These are phyloP conservation scores for Ramularia collo-cygni DNA, from an alignment of 2,329 filamentous ascomycete species.

Conservation along the genomic window DNA sequence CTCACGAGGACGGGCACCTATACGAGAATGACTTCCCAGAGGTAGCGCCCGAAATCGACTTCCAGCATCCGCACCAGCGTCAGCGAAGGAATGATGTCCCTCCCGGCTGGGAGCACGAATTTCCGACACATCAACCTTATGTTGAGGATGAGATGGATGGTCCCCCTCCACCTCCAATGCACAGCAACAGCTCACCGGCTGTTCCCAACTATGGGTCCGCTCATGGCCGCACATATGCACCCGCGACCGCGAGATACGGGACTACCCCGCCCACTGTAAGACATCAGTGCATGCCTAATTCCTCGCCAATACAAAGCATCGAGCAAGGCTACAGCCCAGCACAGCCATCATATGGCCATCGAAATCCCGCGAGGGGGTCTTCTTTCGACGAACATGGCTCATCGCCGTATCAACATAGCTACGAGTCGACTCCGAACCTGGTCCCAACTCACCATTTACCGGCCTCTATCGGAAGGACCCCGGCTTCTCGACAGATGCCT, in stretches of 20 bases:
- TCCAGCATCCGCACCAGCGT: constrained; percentile 25
- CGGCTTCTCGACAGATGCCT: constrained; percentile 16
- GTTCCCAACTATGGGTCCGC: constrained; percentile 19
- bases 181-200: constrained; percentile 30
- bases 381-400: constrained; percentile 26
- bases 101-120: constrained; percentile 25
- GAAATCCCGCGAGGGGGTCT: constrained; percentile 19
- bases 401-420: constrained; percentile 24
- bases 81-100: constrained; percentile 23
- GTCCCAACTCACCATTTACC: constrained; percentile 19
- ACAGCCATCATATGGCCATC: constrained; percentile 19
- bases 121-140: constrained; percentile 17
- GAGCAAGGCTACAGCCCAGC: constrained; percentile 23
- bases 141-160: constrained; percentile 18
- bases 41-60: constrained; percentile 29
- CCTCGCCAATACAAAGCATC: constrained; percentile 26
- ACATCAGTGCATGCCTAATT: constrained; percentile 23
- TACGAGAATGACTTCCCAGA: constrained; percentile 25
- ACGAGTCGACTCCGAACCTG: constrained; percentile 23
- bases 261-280: constrained; percentile 18
- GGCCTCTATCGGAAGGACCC: constrained; percentile 18
- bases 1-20: constrained; percentile 42
- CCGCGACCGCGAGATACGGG: constrained; percentile 18
- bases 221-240: constrained; percentile 11
- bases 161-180: constrained; percentile 33